Evolutionary conservation across 108 stramenopile genomes (phyloP).

Genomic region (Stephanodiscus triporus): DNA sequence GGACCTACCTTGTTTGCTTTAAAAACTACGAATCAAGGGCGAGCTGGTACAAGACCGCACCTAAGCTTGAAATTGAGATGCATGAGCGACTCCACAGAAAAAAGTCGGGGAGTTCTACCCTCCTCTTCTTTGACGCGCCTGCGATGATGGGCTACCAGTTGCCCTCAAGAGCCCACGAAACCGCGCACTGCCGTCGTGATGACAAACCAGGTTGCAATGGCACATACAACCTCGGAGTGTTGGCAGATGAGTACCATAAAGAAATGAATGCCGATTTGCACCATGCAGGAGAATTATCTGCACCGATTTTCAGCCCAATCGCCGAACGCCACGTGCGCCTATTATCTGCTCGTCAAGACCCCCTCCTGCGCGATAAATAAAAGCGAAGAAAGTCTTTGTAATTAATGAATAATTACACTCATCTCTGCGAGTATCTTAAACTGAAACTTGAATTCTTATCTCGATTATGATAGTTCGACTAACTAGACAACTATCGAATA

Average conservation of each 20-base stretch:
- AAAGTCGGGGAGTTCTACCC: slow-evolving; percentile 21
- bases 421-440: too few relatives aligned
- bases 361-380: slow-evolving; percentile 10
- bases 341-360: background rate
- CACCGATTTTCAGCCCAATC: slow-evolving; percentile 10
- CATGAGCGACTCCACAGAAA: slow-evolving; percentile 24
- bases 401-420: too few relatives aligned
- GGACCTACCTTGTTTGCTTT: slow-evolving; percentile 37
- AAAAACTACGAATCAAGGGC: slow-evolving; percentile 21
- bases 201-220: slow-evolving; percentile 25
- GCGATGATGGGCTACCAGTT: slow-evolving; percentile 36
- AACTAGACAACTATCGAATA: too few relatives aligned
- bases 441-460: too few relatives aligned
- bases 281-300: background rate
- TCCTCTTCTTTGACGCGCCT: slow-evolving; percentile 30
- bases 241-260: background rate
- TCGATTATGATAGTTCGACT: too few relatives aligned
- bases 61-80: slow-evolving; percentile 27
- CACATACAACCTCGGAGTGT: slow-evolving; percentile 23
- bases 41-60: slow-evolving; percentile 29
- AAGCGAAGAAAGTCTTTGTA: slow-evolving; percentile 35
- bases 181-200: slow-evolving; percentile 18
- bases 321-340: slow-evolving; percentile 21
- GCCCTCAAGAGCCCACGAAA: slow-evolving; percentile 29
- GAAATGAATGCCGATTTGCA: slow-evolving; percentile 17